Percentiles rank a stretch among this genome's conserved stretches.
These are phyloP conservation scores for Parmales sp. DNA, from an alignment of 108 stramenopile genomes.

Conservation along the genomic window DNA sequence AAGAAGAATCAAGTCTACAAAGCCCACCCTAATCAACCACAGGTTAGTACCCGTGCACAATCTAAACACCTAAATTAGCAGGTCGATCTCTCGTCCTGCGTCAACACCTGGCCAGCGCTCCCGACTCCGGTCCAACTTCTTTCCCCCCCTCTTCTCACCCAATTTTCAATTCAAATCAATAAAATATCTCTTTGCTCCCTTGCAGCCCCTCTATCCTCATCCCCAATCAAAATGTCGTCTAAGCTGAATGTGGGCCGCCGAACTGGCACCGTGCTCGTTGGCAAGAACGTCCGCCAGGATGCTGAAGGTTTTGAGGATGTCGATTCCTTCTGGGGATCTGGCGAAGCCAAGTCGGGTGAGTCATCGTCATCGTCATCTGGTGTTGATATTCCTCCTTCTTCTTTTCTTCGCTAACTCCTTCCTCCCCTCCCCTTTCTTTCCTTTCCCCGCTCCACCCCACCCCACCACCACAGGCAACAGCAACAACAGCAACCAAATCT, in stretches of 20 bases:
- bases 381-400: no score
- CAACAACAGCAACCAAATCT: not conserved
- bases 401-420: not conserved
- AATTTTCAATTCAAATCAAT: no score
- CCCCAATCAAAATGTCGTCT: no score
- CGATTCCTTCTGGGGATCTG: constrained; percentile 26
- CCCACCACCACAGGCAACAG: not conserved
- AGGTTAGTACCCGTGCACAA: not conserved
- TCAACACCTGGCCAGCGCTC: not conserved
- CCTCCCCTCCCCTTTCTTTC: constrained; percentile 24
- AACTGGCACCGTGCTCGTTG: not conserved
- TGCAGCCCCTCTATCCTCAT: not conserved
- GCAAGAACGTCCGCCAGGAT: constrained; percentile 15
- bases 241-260: no score
- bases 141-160: not conserved
- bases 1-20: not conserved
- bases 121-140: not conserved
- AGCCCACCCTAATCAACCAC: not conserved
- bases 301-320: constrained; percentile 24
- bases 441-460: not conserved
- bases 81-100: not conserved
- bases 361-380: not conserved
- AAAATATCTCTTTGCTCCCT: not conserved
- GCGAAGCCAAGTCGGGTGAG: not conserved
- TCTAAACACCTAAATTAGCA: not conserved